Evolutionary conservation across 2,329 filamentous ascomycete genomes (phyloP).

Genomic region (Trichophyton benhamiae): DNA sequence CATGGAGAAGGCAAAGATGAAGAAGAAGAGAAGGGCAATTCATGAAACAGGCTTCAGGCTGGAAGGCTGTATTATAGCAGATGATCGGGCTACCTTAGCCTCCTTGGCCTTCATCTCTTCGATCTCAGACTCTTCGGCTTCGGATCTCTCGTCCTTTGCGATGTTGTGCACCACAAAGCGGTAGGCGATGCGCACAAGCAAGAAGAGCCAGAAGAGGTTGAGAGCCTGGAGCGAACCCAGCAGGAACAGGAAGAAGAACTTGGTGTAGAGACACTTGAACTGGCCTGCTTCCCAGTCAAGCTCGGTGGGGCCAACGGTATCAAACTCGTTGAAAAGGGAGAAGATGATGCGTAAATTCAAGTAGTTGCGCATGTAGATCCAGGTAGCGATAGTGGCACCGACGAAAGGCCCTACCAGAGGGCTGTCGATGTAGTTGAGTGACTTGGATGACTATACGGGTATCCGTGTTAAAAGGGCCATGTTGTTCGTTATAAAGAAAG

Average conservation of each 20-base stretch:
- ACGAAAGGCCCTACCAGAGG: constrained; percentile 73
- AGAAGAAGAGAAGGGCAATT: neutral
- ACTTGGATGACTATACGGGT: constrained; percentile 61
- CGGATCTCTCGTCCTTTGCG: constrained; percentile 33
- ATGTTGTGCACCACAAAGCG: constrained; percentile 32
- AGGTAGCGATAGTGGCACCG: constrained; percentile 64
- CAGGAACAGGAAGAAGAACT: constrained; percentile 34
- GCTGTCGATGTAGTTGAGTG: constrained; percentile 78
- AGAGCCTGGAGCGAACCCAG: constrained; percentile 35
- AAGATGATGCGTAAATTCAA: constrained; percentile 38
- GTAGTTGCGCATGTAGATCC: constrained; percentile 83
- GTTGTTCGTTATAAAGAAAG: neutral
- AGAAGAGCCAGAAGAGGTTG: constrained; percentile 37
- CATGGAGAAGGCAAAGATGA: neutral
- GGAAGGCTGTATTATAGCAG: neutral
- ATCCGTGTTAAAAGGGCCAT: neutral
- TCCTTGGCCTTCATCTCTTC: neutral
- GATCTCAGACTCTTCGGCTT: constrained; percentile 30
- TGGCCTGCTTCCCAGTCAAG: constrained; percentile 39
- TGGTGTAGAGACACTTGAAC: constrained; percentile 38
- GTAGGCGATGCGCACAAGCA: constrained; percentile 34
- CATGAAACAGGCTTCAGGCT: neutral
- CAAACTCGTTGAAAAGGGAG: constrained; percentile 37
- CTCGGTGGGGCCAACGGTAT: constrained; percentile 36
- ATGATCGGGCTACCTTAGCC: neutral